These are phyloP conservation scores for Botrytis galanthina DNA, from an alignment of 2,329 filamentous ascomycete genomes.

Conservation along the genomic window DNA sequence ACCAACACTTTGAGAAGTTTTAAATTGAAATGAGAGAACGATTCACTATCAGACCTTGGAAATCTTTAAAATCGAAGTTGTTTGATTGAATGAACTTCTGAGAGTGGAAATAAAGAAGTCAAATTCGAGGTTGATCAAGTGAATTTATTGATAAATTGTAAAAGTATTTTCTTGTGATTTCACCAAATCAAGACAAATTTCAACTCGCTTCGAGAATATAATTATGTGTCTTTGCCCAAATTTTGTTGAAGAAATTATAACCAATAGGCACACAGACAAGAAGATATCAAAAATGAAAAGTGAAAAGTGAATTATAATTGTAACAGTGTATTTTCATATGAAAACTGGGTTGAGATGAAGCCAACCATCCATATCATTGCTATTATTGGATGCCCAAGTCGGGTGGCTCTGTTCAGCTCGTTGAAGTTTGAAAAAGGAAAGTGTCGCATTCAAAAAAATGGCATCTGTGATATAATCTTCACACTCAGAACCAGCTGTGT, in stretches of 20 bases:
- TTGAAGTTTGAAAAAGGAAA: background rate
- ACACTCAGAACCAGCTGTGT: background rate
- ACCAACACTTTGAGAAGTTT: conserved; percentile 6
- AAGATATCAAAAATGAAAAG: background rate
- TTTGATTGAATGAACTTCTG: background rate
- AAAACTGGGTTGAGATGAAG: background rate
- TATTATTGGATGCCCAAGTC: background rate
- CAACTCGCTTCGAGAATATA: background rate
- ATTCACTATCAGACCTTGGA: conserved; percentile 8
- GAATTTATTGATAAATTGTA: background rate
- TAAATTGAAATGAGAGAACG: background rate
- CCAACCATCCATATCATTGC: background rate
- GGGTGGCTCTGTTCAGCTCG: too few species aligned
- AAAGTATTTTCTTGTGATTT: background rate
- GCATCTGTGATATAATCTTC: background rate
- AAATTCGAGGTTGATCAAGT: background rate
- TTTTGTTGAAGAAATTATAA: background rate
- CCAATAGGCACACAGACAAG: background rate
- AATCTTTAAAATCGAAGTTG: background rate
- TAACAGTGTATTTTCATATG: too few species aligned
- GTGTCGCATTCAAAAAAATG: background rate
- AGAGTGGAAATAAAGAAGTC: background rate
- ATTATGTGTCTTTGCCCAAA: background rate
- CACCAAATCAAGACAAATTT: background rate
- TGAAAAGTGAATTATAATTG: background rate